Evolutionary conservation across 805 yeast species (phyloP).

Genomic region (Scheffersomyces spartinae): DNA sequence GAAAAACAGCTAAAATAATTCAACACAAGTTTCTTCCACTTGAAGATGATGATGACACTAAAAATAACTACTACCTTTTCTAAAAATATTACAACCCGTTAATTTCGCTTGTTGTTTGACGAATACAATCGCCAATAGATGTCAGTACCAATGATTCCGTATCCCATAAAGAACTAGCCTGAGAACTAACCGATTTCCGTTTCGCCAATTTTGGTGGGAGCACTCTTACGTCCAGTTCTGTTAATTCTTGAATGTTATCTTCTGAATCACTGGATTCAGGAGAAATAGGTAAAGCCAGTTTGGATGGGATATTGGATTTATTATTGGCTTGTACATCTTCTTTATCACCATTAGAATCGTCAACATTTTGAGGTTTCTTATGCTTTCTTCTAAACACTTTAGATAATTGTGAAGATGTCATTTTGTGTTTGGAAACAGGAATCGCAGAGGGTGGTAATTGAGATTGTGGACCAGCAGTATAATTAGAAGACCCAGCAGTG

Average conservation of each 20-base stretch:
- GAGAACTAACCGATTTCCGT: neutral
- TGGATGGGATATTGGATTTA: too few species aligned
- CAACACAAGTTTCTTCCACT: neutral
- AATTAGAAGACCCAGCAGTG: too few species aligned
- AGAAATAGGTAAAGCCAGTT: too few species aligned
- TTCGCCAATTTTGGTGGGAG: slow-evolving; percentile 1
- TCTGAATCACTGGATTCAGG: slow-evolving; percentile 18
- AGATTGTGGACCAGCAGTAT: too few species aligned
- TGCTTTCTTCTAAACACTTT: too few species aligned
- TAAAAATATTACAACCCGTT: slow-evolving; percentile 10
- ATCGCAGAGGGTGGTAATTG: too few species aligned
- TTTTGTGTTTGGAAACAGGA: too few species aligned
- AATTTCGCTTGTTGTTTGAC: slow-evolving; percentile 27
- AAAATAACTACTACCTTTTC: neutral
- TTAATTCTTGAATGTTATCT: slow-evolving; percentile 6
- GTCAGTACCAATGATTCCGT: slow-evolving; percentile 26
- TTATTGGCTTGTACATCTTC: too few species aligned
- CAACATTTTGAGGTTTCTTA: too few species aligned
- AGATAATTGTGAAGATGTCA: too few species aligned
- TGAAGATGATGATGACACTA: slow-evolving; percentile 1
- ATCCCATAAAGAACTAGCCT: slow-evolving; percentile 8
- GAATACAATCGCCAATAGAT: slow-evolving; percentile 28
- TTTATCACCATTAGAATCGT: too few species aligned
- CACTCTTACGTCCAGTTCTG: slow-evolving; percentile 5
- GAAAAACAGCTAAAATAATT: neutral